Conservation (phyloP, 148 eudicot species). For the Nyssa sinensis region DNA sequence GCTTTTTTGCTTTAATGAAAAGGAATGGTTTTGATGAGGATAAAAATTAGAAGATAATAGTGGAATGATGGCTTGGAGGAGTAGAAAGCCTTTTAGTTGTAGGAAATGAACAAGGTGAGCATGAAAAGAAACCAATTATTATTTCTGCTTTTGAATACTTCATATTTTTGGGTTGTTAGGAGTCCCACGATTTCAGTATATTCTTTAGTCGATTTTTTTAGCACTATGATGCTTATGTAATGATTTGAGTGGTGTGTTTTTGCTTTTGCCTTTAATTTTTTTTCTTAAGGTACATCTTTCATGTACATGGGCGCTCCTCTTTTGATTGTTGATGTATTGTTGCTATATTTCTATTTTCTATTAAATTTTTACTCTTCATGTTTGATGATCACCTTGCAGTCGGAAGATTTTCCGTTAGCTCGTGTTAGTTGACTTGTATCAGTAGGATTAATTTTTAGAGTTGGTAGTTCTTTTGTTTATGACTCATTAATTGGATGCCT, state of each 20-base stretch:
- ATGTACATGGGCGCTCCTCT: too few relatives aligned
- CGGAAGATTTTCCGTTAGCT: background rate
- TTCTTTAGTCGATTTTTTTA: too few relatives aligned
- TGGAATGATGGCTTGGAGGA: background rate
- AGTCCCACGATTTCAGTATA: too few relatives aligned
- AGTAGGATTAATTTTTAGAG: background rate
- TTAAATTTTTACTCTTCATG: too few relatives aligned
- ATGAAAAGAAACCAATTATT: background rate
- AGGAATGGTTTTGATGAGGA: background rate
- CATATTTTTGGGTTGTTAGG: too few relatives aligned
- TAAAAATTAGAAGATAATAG: background rate
- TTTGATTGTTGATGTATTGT: too few relatives aligned
- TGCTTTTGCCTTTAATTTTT: too few relatives aligned
- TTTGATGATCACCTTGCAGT: too few relatives aligned
- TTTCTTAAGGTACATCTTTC: too few relatives aligned
- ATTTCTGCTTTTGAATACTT: background rate
- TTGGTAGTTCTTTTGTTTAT: background rate
- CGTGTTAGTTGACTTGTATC: background rate
- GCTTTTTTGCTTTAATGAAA: background rate
- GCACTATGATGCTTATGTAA: background rate
- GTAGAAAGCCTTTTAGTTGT: background rate
- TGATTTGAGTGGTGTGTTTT: too few relatives aligned
- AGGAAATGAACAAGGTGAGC: background rate
- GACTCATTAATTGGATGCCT: background rate
- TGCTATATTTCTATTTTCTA: too few relatives aligned